These are phyloP conservation scores for Cyclostephanos tholiformis DNA, from an alignment of 108 stramenopile genomes.

Conservation along the genomic window DNA sequence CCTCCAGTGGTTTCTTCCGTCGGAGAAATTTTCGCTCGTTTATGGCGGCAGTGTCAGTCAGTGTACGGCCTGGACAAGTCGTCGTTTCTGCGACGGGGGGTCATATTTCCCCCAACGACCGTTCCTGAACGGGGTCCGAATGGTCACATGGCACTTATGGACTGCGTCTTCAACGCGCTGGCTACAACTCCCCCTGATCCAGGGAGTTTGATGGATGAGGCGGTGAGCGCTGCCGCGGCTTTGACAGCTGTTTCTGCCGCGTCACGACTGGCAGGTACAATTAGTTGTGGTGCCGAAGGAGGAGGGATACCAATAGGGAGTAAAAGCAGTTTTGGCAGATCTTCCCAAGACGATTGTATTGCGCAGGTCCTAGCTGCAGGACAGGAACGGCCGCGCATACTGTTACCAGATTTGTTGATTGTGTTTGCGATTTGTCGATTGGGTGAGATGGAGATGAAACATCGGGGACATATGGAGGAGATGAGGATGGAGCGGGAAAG, in stretches of 20 bases:
- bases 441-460: constrained; percentile 45
- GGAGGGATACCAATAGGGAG: constrained; percentile 11
- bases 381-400: constrained; percentile 41
- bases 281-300: neutral
- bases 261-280: neutral
- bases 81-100: constrained; percentile 48
- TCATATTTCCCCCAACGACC: constrained; percentile 61
- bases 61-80: constrained; percentile 68
- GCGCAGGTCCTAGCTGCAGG: constrained; percentile 29
- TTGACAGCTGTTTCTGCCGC: constrained; percentile 30
- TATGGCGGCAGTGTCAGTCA: constrained; percentile 12
- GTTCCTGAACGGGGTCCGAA: constrained; percentile 73
- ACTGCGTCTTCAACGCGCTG: constrained; percentile 76
- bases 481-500: constrained; percentile 26
- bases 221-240: constrained; percentile 21
- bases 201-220: constrained; percentile 21
- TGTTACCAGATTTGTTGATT: constrained; percentile 74
- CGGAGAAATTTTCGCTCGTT: constrained; percentile 15
- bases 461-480: constrained; percentile 40
- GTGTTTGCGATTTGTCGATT: constrained; percentile 75
- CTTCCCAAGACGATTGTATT: constrained; percentile 28
- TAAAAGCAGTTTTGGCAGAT: constrained; percentile 17
- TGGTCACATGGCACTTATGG: constrained; percentile 85
- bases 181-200: constrained; percentile 18
- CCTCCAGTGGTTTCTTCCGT: constrained; percentile 1